These are phyloP conservation scores for Calonectria multiphialidica DNA, from an alignment of 2,329 filamentous ascomycete species.

Conservation along the genomic window DNA sequence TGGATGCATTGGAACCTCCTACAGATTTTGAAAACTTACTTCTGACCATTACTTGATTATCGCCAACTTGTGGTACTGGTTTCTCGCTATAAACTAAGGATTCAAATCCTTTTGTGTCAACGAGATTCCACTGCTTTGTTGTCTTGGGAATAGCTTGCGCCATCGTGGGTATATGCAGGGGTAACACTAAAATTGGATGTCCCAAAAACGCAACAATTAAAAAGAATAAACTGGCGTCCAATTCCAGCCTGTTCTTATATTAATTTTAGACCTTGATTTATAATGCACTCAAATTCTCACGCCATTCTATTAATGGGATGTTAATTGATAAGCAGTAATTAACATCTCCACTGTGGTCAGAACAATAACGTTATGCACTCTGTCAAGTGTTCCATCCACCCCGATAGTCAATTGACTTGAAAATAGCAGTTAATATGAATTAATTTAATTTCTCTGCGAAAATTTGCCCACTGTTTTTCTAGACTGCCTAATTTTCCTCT, in stretches of 20 bases:
- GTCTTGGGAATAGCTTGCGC: neutral
- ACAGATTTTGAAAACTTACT: slow-evolving; percentile 36
- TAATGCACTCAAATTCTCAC: neutral
- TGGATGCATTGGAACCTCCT: slow-evolving; percentile 11
- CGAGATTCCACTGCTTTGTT: slow-evolving; percentile 9
- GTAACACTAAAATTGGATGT: no score
- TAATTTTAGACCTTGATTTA: neutral
- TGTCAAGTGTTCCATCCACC: no score
- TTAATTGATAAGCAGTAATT: neutral
- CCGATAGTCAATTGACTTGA: no score
- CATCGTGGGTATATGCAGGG: neutral
- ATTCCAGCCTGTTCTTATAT: neutral
- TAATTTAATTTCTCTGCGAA: no score
- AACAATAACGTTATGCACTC: no score
- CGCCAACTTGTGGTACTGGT: slow-evolving; percentile 71
- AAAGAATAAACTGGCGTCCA: no score
- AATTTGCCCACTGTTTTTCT: no score
- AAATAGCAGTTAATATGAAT: no score
- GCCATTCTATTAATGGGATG: neutral
- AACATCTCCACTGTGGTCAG: neutral
- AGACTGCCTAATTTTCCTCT: no score
- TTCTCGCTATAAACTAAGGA: slow-evolving; percentile 67
- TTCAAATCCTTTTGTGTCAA: slow-evolving; percentile 59
- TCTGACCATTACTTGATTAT: slow-evolving; percentile 80
- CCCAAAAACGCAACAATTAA: no score